These are phyloP conservation scores for Nepenthes mirabilis DNA, from an alignment of 148 eudicot species.

Conservation along the genomic window DNA sequence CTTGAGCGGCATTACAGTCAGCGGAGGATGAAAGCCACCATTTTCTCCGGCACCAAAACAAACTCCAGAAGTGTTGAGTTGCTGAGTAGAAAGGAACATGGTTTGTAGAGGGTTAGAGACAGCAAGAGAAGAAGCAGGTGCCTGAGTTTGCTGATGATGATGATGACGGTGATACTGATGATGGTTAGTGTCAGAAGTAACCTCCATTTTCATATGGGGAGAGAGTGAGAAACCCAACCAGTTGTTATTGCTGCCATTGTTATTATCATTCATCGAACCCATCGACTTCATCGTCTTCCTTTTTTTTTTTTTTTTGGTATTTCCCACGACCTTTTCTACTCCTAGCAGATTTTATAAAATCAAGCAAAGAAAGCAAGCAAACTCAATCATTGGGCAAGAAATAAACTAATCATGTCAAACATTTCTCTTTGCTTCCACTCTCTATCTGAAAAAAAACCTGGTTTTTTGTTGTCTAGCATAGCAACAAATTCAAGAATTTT, in stretches of 20 bases:
- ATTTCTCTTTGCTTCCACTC: not conserved
- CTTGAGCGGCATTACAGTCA: conserved; percentile 61
- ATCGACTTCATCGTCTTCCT: conserved; percentile 28
- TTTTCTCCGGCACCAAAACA: conserved; percentile 20
- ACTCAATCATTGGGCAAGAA: conserved; percentile 23
- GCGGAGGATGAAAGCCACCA: conserved; percentile 24
- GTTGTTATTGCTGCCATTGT: conserved; percentile 16
- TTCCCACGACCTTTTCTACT: conserved; percentile 1
- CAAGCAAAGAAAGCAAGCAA: conserved; percentile 4
- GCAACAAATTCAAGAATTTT: conserved; percentile 2
- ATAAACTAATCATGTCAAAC: conserved; percentile 21
- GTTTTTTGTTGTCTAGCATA: conserved; percentile 11
- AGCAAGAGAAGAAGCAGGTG: conserved; percentile 8
- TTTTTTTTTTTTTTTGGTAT: not conserved
- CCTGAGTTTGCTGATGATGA: conserved; percentile 14
- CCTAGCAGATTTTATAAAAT: conserved; percentile 2
- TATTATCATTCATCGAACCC: conserved; percentile 23
- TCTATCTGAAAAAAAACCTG: not conserved
- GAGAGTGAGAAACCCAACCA: conserved; percentile 68
- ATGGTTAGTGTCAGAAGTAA: conserved; percentile 7
- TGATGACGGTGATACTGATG: conserved; percentile 12
- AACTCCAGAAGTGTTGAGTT: not conserved
- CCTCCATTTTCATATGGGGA: conserved; percentile 36
- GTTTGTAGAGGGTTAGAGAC: conserved; percentile 2
- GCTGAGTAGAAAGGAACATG: conserved; percentile 21